Conservation (phyloP, 345 rosid species). For the Alliaria petiolata region DNA sequence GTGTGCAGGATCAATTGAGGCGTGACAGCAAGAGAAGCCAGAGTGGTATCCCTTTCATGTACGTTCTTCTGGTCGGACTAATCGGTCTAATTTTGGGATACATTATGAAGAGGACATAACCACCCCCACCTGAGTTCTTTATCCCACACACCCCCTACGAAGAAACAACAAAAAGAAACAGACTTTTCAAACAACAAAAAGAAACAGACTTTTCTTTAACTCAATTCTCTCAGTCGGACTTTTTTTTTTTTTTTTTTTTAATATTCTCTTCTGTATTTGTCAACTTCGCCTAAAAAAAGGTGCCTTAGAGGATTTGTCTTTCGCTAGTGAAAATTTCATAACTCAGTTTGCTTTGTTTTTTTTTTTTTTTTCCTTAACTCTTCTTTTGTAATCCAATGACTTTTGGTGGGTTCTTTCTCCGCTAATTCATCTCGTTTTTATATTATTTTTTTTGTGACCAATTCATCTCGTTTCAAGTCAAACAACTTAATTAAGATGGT, state of each 20-base stretch:
- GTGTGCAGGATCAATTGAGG: slow-evolving; percentile 59
- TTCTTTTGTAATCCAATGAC: slow-evolving; percentile 12
- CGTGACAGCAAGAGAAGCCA: slow-evolving; percentile 39
- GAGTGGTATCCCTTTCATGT: slow-evolving; percentile 43
- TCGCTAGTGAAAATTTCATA: slow-evolving; percentile 9
- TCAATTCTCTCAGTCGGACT: slow-evolving; percentile 7
- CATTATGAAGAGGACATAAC: slow-evolving; percentile 61
- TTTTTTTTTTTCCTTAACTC: background rate
- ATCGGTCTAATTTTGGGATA: slow-evolving; percentile 76
- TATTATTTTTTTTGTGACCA: background rate
- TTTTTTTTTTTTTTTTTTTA: background rate
- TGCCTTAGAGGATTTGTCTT: slow-evolving; percentile 14
- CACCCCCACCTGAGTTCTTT: background rate
- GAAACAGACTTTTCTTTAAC: slow-evolving; percentile 13
- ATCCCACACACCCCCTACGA: slow-evolving; percentile 1
- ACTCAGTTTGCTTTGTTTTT: slow-evolving; percentile 19
- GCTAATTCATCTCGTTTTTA: background rate
- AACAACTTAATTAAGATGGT: background rate
- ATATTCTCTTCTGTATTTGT: slow-evolving; percentile 9
- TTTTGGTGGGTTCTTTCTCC: slow-evolving; percentile 15
- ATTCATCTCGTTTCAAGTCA: background rate
- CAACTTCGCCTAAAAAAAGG: slow-evolving; percentile 18
- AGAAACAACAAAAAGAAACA: background rate
- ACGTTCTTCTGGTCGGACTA: slow-evolving; percentile 58
- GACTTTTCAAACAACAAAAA: background rate